Percentiles rank a stretch among this genome's conserved stretches.
Evolutionary conservation across 2,329 filamentous ascomycete species (phyloP).

Genomic region (Fusarium luffae): DNA sequence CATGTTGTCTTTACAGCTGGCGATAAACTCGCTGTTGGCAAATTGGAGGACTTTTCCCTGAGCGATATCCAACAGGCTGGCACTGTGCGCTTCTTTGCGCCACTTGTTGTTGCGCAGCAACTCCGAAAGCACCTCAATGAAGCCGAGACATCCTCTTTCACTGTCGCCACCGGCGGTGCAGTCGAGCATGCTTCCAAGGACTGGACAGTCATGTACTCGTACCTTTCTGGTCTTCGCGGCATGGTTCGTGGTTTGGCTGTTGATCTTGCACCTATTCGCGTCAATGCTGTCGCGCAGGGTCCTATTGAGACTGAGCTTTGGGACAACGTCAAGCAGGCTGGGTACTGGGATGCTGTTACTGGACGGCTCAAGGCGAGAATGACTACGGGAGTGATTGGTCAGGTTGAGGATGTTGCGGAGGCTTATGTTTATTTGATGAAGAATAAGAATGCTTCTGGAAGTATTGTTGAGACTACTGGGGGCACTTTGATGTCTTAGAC

Average conservation of each 20-base stretch:
- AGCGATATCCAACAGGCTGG: slow-evolving; percentile 33
- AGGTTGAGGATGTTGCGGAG: slow-evolving; percentile 38
- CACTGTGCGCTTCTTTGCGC: slow-evolving; percentile 35
- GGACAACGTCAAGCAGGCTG: slow-evolving; percentile 25
- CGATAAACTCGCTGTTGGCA: slow-evolving; percentile 23
- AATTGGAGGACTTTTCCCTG: slow-evolving; percentile 23
- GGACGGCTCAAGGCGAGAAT: slow-evolving; percentile 24
- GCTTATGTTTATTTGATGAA: slow-evolving; percentile 42
- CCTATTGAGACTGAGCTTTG: slow-evolving; percentile 35
- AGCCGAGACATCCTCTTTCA: slow-evolving; percentile 27
- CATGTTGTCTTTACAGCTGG: slow-evolving; percentile 39
- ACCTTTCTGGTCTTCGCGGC: slow-evolving; percentile 27
- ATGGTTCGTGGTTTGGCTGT: slow-evolving; percentile 32
- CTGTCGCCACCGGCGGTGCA: slow-evolving; percentile 30
- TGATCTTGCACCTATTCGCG: slow-evolving; percentile 34
- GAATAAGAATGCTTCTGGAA: slow-evolving; percentile 37
- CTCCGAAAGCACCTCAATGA: slow-evolving; percentile 31
- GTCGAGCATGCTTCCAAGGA: slow-evolving; percentile 29
- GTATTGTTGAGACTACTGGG: slow-evolving; percentile 36
- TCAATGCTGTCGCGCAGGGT: slow-evolving; percentile 35
- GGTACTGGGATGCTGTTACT: slow-evolving; percentile 33
- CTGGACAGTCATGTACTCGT: slow-evolving; percentile 33
- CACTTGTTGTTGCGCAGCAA: slow-evolving; percentile 34
- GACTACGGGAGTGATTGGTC: slow-evolving; percentile 25
- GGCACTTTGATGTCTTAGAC: slow-evolving; percentile 33